A percentile compares a stretch with the other conserved stretches of the same genome.
phyloP scores from a whole-genome alignment of 306 rosid genomes.

The Lathyrus oleraceus region DNA sequence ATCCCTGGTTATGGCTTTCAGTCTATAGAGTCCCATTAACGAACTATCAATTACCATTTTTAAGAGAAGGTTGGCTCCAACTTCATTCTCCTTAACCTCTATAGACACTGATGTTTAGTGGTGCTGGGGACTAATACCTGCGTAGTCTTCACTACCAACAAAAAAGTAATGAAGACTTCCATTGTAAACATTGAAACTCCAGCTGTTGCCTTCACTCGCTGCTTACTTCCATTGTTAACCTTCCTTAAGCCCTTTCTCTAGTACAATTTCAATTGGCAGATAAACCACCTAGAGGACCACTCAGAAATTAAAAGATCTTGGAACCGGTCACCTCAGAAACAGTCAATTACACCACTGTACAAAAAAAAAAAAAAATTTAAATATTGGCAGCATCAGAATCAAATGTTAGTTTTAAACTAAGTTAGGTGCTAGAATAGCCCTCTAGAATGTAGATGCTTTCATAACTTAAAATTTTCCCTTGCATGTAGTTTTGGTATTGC shows the following conservation, averaged over 20 bases:
- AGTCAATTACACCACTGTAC: too few species aligned
- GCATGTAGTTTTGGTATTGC: too few species aligned
- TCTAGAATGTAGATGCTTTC: too few species aligned
- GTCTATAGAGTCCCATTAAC: background rate
- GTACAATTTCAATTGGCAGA: conserved; percentile 31
- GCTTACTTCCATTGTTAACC: background rate
- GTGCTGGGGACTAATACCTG: conserved; percentile 29
- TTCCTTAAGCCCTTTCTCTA: conserved; percentile 25
- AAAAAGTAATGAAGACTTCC: conserved; percentile 42
- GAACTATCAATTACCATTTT: conserved; percentile 32
- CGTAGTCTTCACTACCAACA: conserved; percentile 33
- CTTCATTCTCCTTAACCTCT: conserved; percentile 34
- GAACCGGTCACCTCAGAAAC: too few species aligned
- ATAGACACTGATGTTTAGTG: conserved; percentile 17
- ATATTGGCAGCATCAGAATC: too few species aligned
- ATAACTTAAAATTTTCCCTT: too few species aligned
- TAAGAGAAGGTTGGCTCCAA: conserved; percentile 37
- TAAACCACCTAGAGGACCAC: background rate
- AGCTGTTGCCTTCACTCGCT: conserved; percentile 21
- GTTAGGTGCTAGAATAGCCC: too few species aligned
- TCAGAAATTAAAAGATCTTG: too few species aligned
- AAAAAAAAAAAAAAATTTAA: too few species aligned
- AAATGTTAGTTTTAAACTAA: too few species aligned
- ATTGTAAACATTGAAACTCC: conserved; percentile 41
- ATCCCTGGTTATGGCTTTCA: too few species aligned